Percentiles rank a stretch among this genome's conserved stretches.
These are phyloP conservation scores for Yarrowia phangngaensis DNA, from an alignment of 805 yeast genomes.

Conservation along the genomic window DNA sequence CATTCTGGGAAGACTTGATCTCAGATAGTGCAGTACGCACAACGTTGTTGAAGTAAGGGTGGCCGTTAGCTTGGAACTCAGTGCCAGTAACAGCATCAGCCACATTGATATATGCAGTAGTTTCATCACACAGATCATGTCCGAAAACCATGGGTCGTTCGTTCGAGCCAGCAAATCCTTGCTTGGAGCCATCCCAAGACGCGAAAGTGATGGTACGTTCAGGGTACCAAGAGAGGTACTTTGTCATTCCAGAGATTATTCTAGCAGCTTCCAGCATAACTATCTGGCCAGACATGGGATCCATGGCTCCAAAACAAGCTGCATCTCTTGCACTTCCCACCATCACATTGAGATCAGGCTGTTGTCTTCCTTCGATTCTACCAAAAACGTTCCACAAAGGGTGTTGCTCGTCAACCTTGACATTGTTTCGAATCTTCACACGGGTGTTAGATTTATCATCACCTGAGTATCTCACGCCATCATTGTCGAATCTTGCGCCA, in stretches of 20 bases:
- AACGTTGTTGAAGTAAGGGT: conserved; percentile 58
- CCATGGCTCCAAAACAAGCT: conserved; percentile 66
- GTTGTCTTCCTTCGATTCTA: conserved; percentile 75
- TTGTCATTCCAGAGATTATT: conserved; percentile 59
- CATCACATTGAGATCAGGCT: conserved; percentile 63
- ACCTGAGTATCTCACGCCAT: conserved; percentile 49
- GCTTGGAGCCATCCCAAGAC: conserved; percentile 78
- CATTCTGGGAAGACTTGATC: conserved; percentile 5
- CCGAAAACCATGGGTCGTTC: conserved; percentile 62
- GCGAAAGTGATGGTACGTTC: conserved; percentile 75
- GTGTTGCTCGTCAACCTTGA: conserved; percentile 51
- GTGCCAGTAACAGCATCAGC: conserved; percentile 58
- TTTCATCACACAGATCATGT: conserved; percentile 55
- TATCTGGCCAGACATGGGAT: conserved; percentile 71
- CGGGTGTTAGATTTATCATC: conserved; percentile 32
- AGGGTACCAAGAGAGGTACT: conserved; percentile 74
- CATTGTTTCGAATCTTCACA: conserved; percentile 41
- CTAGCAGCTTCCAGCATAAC: conserved; percentile 67
- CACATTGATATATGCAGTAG: conserved; percentile 69
- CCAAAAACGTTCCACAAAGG: conserved; percentile 77
- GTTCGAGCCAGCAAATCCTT: conserved; percentile 79
- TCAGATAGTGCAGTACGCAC: conserved; percentile 44
- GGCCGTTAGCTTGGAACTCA: conserved; percentile 52
- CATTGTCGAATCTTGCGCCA: conserved; percentile 41
- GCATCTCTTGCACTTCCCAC: conserved; percentile 84